Base-by-base conservation (phyloP, 2,329 filamentous ascomycete species). In the Curvularia lunata region DNA sequence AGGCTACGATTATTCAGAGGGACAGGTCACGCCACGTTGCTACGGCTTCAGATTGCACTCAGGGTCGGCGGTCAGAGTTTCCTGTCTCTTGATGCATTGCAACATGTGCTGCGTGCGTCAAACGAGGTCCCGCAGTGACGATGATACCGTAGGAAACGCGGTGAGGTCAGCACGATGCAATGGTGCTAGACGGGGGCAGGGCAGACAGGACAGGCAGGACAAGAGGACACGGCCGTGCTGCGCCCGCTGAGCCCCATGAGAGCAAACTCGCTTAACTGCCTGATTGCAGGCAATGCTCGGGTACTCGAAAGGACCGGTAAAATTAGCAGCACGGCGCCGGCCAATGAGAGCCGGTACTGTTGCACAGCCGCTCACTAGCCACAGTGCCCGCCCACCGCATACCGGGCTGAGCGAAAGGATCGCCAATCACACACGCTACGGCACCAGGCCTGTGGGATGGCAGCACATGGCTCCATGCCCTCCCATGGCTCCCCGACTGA, bases 291-390 rank as follows among this genome's bases (percentile, higher is more conserved):
- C 54, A 68, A 68, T 70, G 67, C 64, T 68, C 53, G 47, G 19
- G 50, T 68, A 64, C 63, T 68, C 53, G 42, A 18, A 38, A 30
- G 32, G 42, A 48, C 53, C 57, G 52, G 58, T 66, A 67, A 64
- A 58, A 57, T 61, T 64, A 63, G 63, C 55, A 45, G 10, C 34
- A 5, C 41, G 43, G 12, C 49, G 38, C 45, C 48, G 6, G 52
- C 66, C 65, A 70, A 68, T 68, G 40, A 49, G 30, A 56, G 51
- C 50, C 57, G 62, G 43, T 46, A 13, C 0, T 9, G 2, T 10
- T n/a, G 62, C 64, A 69, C 67, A 66, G 70, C 68, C 67, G 58
- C 66, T 56, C 67, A 63, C 63, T 63, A 70, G 70, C 66, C 70
- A 69, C 68, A 64, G 21, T 19, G 54, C 13, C 27, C 8, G 21